phyloP scores from a whole-genome alignment of 2,329 filamentous ascomycete genomes.

The Xylaria digitata region DNA sequence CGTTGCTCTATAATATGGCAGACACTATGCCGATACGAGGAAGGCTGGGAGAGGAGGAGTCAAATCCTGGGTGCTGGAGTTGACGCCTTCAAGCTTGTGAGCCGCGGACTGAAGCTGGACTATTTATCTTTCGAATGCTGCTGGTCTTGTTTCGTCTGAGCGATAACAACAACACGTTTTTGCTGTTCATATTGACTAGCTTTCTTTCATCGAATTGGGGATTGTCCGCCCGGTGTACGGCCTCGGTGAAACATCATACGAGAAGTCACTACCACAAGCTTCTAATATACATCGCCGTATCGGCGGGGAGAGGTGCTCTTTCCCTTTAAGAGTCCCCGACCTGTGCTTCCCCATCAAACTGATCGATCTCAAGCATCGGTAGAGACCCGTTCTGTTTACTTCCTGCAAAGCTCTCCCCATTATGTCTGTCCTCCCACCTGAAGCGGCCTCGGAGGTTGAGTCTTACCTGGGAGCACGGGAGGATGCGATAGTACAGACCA shows the following conservation, averaged over 20 bases:
- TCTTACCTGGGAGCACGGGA: slow-evolving; percentile 38
- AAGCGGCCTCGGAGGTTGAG: slow-evolving; percentile 39
- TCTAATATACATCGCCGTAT: neutral
- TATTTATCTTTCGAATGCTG: neutral
- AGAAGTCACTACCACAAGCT: neutral
- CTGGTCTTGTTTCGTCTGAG: neutral
- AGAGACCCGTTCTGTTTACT: neutral
- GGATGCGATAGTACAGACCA: slow-evolving; percentile 32
- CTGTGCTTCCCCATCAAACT: neutral
- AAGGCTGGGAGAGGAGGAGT: slow-evolving; percentile 1
- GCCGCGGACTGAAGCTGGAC: too few species aligned
- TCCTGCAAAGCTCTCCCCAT: neutral
- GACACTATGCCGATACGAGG: slow-evolving; percentile 7
- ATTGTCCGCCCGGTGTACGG: neutral
- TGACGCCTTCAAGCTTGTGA: too few species aligned
- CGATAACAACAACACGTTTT: too few species aligned
- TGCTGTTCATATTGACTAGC: neutral
- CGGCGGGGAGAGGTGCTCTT: neutral
- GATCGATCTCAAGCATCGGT: neutral
- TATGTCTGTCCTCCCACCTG: slow-evolving; percentile 31
- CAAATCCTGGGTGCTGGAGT: too few species aligned
- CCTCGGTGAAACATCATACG: neutral
- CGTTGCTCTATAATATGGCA: neutral
- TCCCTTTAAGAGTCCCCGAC: neutral
- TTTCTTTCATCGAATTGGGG: neutral